Base-by-base conservation (phyloP, 441 rosid species). In the Sinapis alba region DNA sequence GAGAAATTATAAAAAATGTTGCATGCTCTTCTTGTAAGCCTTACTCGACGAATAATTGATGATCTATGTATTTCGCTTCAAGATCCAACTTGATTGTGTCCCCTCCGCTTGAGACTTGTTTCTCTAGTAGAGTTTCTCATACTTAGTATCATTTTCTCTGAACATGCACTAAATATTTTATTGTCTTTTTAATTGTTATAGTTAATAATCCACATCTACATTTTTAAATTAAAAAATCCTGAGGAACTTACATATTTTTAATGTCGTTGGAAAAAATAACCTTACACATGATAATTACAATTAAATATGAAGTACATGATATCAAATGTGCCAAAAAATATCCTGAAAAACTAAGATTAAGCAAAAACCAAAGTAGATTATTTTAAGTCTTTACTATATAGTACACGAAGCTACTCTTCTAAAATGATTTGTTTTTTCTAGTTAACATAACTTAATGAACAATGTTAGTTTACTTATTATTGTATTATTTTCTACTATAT, bases 31-130 rank as follows among this genome's bases (percentile, higher is more conserved):
- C 53, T 15, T 13, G 50, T 43, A 5, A 43, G 50, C 7, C 50
- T 43, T 43, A 43, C 5, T 43, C 16, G 7, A 43, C 16, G 2
- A 43, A 43, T 43, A 13, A 7, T n/a, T 0, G 53, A 45, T 45
- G 51, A 45, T 19, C 16, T n/a, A 45, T 45, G 51, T 19, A 45
- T n/a, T n/a, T n/a, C n/a, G 94, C 99, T 81, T 95, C 99, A 15
- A 95, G 82, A 84, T 95, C 96, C 80, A 95, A 86, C 69, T 90
- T 92, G 67, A 92, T 81, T 4, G 58, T 68, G 43, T 76, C 76
- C 74, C 75, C 86, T 58, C 85, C 93, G 41, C 20, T 51, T 15
- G 81, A 68, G 32, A 28, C 59, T 68, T 85, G 80, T 77, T 80
- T 85, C 71, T 84, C 85, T 28, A 11, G 61, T 19, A 69, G 68